Percentiles rank a stretch among this genome's conserved stretches.
Evolutionary conservation across 2,329 filamentous ascomycete species (phyloP).

Genomic region (Diaporthe capsici): DNA sequence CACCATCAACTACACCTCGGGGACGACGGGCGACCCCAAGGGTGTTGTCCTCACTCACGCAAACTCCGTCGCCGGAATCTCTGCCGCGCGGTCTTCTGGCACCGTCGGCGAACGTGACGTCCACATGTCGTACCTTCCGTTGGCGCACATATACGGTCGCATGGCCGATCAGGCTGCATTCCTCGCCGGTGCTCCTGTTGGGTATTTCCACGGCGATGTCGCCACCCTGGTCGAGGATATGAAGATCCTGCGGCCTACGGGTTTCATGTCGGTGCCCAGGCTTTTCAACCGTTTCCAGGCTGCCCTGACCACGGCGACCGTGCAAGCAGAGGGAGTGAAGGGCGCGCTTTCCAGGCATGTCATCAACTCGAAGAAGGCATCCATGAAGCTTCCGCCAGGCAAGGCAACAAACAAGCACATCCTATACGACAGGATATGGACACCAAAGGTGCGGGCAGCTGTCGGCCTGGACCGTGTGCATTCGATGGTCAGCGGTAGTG

Average conservation of each 20-base stretch:
- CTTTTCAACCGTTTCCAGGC: conserved; percentile 92
- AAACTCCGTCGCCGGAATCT: conserved; percentile 82
- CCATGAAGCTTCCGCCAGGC: conserved; percentile 78
- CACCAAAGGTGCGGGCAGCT: conserved; percentile 85
- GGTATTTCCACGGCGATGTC: conserved; percentile 96
- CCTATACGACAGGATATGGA: conserved; percentile 90
- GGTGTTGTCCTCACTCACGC: conserved; percentile 86
- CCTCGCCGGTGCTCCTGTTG: conserved; percentile 80
- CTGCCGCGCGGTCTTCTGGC: conserved; percentile 70
- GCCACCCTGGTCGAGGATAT: conserved; percentile 89
- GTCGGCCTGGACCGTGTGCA: conserved; percentile 82
- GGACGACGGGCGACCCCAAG: conserved; percentile 87
- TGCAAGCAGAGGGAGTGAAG: conserved; percentile 84
- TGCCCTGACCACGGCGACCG: conserved; percentile 83
- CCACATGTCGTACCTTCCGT: conserved; percentile 88
- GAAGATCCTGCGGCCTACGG: conserved; percentile 86
- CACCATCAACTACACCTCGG: conserved; percentile 93
- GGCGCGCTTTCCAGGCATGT: conserved; percentile 86
- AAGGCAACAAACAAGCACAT: conserved; percentile 85
- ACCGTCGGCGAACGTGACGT: conserved; percentile 69
- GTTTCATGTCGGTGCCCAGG: conserved; percentile 89
- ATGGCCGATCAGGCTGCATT: conserved; percentile 84
- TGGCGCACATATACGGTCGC: conserved; percentile 95
- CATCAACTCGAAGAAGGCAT: conserved; percentile 83
- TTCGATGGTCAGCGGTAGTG: conserved; percentile 88